Conservation (phyloP, 331 rosid genomes). For the Rosa hybrid region DNA sequence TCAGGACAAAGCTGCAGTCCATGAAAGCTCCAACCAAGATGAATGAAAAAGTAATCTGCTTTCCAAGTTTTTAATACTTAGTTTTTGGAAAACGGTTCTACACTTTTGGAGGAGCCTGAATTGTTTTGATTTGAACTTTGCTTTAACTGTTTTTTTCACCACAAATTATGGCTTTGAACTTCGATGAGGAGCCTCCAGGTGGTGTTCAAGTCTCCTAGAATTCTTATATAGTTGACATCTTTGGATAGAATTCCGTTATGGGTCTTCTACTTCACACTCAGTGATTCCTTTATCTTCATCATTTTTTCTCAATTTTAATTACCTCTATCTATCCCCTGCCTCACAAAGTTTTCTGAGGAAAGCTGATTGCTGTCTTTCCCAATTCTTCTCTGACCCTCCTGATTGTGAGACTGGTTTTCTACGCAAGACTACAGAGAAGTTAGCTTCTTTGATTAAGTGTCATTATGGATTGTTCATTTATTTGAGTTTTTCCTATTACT, state of each 20-base stretch:
- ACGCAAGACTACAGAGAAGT: conserved; percentile 10
- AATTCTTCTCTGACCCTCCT: background rate
- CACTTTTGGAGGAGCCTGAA: conserved; percentile 29
- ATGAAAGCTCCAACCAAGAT: conserved; percentile 49
- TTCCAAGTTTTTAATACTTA: background rate
- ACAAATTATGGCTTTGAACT: conserved; percentile 33
- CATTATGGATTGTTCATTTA: background rate
- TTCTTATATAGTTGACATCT: conserved; percentile 14
- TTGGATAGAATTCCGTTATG: conserved; percentile 15
- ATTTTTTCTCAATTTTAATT: background rate
- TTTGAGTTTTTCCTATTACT: background rate
- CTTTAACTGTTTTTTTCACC: conserved; percentile 31
- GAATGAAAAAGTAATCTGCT: conserved; percentile 54
- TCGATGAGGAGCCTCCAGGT: conserved; percentile 18
- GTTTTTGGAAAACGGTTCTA: conserved; percentile 52
- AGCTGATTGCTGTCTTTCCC: background rate
- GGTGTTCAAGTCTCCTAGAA: conserved; percentile 32
- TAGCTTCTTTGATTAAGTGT: conserved; percentile 9
- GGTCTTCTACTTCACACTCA: conserved; percentile 10
- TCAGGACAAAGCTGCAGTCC: conserved; percentile 41
- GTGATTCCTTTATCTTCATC: background rate
- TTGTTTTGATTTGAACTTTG: conserved; percentile 24
- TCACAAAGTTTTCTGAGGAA: conserved; percentile 20
- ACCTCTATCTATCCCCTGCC: conserved; percentile 7
- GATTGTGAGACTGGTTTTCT: conserved; percentile 15